Evolutionary conservation across 2,329 filamentous ascomycete species (phyloP).

Genomic region (Sporothrix humicola): DNA sequence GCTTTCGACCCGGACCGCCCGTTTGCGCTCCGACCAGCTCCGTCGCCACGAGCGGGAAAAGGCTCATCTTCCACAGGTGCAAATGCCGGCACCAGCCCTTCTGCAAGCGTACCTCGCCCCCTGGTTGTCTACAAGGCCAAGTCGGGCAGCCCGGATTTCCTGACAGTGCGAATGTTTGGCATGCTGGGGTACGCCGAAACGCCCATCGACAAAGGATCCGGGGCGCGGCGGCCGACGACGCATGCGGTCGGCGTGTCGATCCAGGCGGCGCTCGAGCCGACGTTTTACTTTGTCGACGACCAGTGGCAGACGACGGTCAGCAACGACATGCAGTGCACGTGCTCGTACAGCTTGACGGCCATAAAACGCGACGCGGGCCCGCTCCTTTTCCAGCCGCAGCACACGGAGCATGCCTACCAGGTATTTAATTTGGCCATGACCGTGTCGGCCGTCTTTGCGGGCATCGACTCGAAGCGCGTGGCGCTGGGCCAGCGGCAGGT

Average conservation of each 20-base stretch:
- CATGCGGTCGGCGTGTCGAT: neutral
- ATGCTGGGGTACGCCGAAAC: neutral
- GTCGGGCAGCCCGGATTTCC: neutral
- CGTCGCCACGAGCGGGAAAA: neutral
- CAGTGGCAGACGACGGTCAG: neutral
- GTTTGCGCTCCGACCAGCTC: no score
- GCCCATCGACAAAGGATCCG: neutral
- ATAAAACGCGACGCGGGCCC: neutral
- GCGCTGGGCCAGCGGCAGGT: neutral
- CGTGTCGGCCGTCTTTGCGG: neutral
- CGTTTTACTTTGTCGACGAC: neutral
- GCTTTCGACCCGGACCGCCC: no score
- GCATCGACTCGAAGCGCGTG: neutral
- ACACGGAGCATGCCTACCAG: neutral
- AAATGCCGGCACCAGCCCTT: neutral
- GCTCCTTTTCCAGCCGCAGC: neutral
- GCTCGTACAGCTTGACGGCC: neutral
- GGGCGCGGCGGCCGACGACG: neutral
- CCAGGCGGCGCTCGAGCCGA: neutral
- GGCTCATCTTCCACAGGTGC: neutral
- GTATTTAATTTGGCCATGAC: neutral
- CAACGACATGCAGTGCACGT: neutral
- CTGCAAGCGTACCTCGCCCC: no score
- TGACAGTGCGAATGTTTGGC: neutral
- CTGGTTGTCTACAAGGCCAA: neutral